Conservation (phyloP, 2,329 filamentous ascomycete species). For the Penicillium vulpinum region DNA sequence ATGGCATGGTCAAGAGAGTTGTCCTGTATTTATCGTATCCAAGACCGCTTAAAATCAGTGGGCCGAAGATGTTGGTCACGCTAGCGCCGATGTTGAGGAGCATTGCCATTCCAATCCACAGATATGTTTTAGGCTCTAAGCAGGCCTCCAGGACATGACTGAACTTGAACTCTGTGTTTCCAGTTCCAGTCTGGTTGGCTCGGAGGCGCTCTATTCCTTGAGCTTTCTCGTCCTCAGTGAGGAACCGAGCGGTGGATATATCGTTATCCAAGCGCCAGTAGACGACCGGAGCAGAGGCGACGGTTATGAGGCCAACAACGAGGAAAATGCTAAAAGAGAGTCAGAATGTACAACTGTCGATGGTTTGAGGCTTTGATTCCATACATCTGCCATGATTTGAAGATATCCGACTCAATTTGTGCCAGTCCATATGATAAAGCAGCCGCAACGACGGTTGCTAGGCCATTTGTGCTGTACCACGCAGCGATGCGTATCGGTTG, state of each 20-base stretch:
- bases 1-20: slow-evolving; percentile 66
- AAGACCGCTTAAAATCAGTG: slow-evolving; percentile 61
- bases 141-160: slow-evolving; percentile 45
- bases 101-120: slow-evolving; percentile 62
- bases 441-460: slow-evolving; percentile 59
- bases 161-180: slow-evolving; percentile 49
- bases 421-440: slow-evolving; percentile 59
- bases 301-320: slow-evolving; percentile 61
- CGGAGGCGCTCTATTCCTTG: slow-evolving; percentile 52
- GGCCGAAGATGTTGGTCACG: slow-evolving; percentile 66
- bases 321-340: slow-evolving; percentile 54
- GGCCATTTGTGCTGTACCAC: slow-evolving; percentile 66
- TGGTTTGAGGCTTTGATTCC: slow-evolving; percentile 9
- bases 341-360: neutral
- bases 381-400: slow-evolving; percentile 55
- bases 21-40: slow-evolving; percentile 60
- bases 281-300: slow-evolving; percentile 58
- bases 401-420: slow-evolving; percentile 49
- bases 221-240: slow-evolving; percentile 48
- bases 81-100: slow-evolving; percentile 64
- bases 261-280: slow-evolving; percentile 62
- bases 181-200: slow-evolving; percentile 53
- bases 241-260: slow-evolving; percentile 53
- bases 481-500: slow-evolving; percentile 63
- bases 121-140: slow-evolving; percentile 52